Evolutionary conservation across 73 alveolate species (phyloP), one percentile per base, ranked within the genome.

Genomic region (Halteria grandinella): DNA sequence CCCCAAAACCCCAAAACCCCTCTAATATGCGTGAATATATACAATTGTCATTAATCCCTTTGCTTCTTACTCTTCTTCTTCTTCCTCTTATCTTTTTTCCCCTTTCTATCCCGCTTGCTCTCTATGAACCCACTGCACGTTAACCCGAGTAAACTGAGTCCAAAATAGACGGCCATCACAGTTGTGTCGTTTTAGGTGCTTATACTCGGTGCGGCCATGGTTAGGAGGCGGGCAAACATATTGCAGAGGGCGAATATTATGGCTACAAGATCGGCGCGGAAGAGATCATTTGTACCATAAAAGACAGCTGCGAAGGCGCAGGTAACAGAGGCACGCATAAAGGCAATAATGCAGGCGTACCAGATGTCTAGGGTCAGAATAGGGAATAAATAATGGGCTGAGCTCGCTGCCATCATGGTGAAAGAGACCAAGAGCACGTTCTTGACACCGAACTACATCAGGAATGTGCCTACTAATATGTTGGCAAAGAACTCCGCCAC

Each of bases 251-350:
- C 58, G 36, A 57, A 57, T 27, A 57, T 57, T 3, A 29, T 57
- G 8, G 74, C 37, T 3, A 18, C 33, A n/a, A 57, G 36, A 31
- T 57, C 74, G 17, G 31, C 74, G 14, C 28, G 31, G 31, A 57
- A 57, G n/a, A 29, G 23, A 17, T 24, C 6, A 12, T 31, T 27
- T 10, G 74, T 57, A 3, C 74, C 74, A 31, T 5, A 3, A 10
- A 57, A 57, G 10, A 33, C 28, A 5, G 74, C 21, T 14, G 58
- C 58, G 36, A 57, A 57, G 25, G 74, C 74, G 31, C 51, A 57
- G n/a, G 47, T 10, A 7, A 31, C 4, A 12, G 54, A 57, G 12
- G 6, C 24, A n/a, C 36, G 31, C 25, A 28, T 29, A 17, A 10
- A 11, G 31, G 36, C 31, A 6, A 57, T 57, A 11, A 20, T 25